A percentile compares a stretch with the other conserved stretches of the same genome.
These are phyloP conservation scores for Saccharomycopsis fodiens DNA, from an alignment of 805 yeast genomes.

Conservation along the genomic window DNA sequence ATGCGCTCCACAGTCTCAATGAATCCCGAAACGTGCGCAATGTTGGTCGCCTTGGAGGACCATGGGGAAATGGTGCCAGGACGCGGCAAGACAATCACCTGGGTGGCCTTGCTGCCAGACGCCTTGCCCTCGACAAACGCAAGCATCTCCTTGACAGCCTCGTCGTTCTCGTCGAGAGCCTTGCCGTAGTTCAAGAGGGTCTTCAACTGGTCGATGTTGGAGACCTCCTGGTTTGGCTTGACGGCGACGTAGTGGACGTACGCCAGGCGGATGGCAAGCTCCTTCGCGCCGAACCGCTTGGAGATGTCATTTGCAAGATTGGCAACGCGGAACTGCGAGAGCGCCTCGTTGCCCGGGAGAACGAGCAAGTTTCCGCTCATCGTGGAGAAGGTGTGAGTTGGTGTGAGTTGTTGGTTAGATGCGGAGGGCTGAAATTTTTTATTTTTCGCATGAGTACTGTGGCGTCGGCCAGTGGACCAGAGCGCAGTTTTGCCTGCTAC, in stretches of 20 bases:
- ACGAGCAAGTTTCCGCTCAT: conserved; percentile 22
- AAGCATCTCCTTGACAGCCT: conserved; percentile 22
- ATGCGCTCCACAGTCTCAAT: conserved; percentile 64
- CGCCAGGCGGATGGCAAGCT: conserved; percentile 64
- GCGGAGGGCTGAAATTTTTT: background rate
- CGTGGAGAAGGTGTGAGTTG: background rate
- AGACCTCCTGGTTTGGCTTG: conserved; percentile 35
- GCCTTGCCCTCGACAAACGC: conserved; percentile 26
- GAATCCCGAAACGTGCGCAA: conserved; percentile 82
- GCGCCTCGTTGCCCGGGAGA: conserved; percentile 84
- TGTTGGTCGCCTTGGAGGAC: conserved; percentile 98
- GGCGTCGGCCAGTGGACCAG: no score
- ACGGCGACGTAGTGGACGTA: conserved; percentile 76
- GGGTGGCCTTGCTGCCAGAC: conserved; percentile 33
- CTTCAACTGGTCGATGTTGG: conserved; percentile 51
- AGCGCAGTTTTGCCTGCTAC: no score
- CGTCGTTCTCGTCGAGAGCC: conserved; percentile 23
- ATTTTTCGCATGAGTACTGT: background rate
- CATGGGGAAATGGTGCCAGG: conserved; percentile 97
- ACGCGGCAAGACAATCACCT: conserved; percentile 80
- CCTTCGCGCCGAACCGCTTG: conserved; percentile 38
- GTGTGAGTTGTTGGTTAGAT: background rate
- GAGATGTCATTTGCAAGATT: conserved; percentile 67
- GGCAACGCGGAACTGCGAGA: conserved; percentile 78
- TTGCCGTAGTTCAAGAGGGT: conserved; percentile 24